Base-by-base conservation (phyloP, 768 basidiomycete species). In the Calocera cornea region DNA sequence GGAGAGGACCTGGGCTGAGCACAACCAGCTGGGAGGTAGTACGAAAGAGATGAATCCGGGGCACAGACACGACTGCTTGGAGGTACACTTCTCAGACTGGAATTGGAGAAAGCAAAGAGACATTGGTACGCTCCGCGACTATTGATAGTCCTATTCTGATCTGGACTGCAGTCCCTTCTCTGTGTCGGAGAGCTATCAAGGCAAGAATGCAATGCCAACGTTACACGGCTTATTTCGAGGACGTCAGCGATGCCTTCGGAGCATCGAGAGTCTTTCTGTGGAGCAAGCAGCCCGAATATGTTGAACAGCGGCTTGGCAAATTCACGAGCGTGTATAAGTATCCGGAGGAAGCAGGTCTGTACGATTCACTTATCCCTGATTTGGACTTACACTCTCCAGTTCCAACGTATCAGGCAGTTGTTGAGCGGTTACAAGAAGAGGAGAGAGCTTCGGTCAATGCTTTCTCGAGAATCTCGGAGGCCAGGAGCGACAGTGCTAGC, bases 1-100 rank as follows among this genome's bases (percentile, higher is more conserved):
- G 0, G 77, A 78, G 70, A 68, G 72, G 1, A 27, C 66, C 0
- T 73, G 72, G 72, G 66, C 60, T 0, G 72, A 71, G 24, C 64
- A 64, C 0, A 71, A 71, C 24, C 68, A 71, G 0, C 68, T 64
- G 0, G 68, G 69, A 2, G 72, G 70, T 1, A 73, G 70, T 22
- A 69, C 70, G 16, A 60, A 66, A 49, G 71, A 73, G 50, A 66
- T 67, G 68, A 73, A 72, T 34, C 50, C 40, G 2, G 72, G 72
- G 1, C 67, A 73, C 47, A 31, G 71, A 0, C 71, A 70, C 31
- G 71, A 73, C 38, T 41, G 44, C 0, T 34, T 72, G 8, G 66
- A 70, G 22, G 70, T 66, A 16, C 49, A 65, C 3, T 36, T 67
- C 24, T 64, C 22, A 0, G 31, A 66, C 29, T 65, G 69, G 68